Conservation (phyloP, 169 alveolate genomes). For the Babesia caballi region DNA sequence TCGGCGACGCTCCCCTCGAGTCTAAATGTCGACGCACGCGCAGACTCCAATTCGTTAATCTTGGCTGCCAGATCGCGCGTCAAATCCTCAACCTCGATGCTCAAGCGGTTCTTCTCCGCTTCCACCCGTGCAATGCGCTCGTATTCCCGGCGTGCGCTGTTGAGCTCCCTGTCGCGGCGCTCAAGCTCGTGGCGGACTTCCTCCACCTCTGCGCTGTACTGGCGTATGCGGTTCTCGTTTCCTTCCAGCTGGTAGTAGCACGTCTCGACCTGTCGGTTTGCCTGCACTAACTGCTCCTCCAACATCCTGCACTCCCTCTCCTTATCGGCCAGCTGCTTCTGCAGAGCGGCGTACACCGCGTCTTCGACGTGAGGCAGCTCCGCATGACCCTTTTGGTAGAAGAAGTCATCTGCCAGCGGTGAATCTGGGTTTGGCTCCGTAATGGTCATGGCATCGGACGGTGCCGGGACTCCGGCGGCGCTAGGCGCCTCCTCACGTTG, state of each 20-base stretch:
- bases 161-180: not conserved
- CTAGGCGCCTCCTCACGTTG: no score
- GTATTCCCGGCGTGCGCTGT: not conserved
- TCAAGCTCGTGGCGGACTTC: not conserved
- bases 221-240: not conserved
- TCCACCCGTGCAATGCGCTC: conserved; percentile 6
- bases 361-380: no score
- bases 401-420: no score
- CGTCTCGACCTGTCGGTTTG: conserved; percentile 23
- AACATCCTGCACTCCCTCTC: conserved; percentile 1
- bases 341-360: no score
- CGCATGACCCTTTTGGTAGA: no score
- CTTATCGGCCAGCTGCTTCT: conserved; percentile 16
- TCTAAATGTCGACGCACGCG: no score
- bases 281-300: conserved; percentile 25
- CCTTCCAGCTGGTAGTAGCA: conserved; percentile 23
- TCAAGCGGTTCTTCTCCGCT: conserved; percentile 4
- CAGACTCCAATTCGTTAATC: not conserved
- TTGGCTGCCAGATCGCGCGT: not conserved
- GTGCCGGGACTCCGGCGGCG: no score
- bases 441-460: no score
- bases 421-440: no score
- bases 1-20: not conserved
- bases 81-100: conserved; percentile 19
- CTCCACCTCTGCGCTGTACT: not conserved